Base-by-base conservation (phyloP, 2,329 filamentous ascomycete species). In the Fusarium albidum region DNA sequence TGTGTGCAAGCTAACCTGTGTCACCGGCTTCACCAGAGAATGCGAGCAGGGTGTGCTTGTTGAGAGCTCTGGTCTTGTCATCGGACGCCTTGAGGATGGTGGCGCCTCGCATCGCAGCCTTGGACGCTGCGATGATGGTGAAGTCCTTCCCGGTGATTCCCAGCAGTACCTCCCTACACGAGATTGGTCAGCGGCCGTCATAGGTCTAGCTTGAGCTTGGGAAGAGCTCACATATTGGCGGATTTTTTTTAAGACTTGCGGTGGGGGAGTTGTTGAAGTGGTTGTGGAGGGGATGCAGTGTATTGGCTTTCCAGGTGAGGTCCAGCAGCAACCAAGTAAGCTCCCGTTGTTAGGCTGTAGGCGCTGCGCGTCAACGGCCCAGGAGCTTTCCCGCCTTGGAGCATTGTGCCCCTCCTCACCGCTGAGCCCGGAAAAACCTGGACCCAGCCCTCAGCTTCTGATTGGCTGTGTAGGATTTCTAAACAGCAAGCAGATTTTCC, bases 81-180 rank as follows among this genome's bases (percentile, higher is more conserved):
- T 99, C 96, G 65, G 87, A 85, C 52, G 91, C 86, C 79, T 99
- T 99, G 73, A 99, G 88, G 75, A 99, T 90, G 55, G 94, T 97
- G 61, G 92, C 91, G 70, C 95, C 95, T 80, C 95, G 88, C 93
- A 98, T 98, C 69, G 93, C 91, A 73, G 95, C 95, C 82, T 99
- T 98, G 61, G 93, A 98, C 69, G 95, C 91, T 70, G 92, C 95
- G 75, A 99, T 88, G 83, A 99, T 87, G 80, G 93, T 96, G 77
- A 97, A 99, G 85, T 99, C 96, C 83, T 96, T 96, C 81, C 95
- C 96, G 55, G 94, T 97, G 76, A 99, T 96, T 71, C 95, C 95
- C 68, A 99, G 85, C 73, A 99, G 85, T 75, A 98, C 91, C 87
- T 99, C 95, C 95, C 93, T 98, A 56, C 25, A 42, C 40, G 28